Percentiles rank a stretch among this genome's conserved stretches.
These are phyloP conservation scores for Andrographis paniculata DNA, from an alignment of 305 asterid species.

Conservation along the genomic window DNA sequence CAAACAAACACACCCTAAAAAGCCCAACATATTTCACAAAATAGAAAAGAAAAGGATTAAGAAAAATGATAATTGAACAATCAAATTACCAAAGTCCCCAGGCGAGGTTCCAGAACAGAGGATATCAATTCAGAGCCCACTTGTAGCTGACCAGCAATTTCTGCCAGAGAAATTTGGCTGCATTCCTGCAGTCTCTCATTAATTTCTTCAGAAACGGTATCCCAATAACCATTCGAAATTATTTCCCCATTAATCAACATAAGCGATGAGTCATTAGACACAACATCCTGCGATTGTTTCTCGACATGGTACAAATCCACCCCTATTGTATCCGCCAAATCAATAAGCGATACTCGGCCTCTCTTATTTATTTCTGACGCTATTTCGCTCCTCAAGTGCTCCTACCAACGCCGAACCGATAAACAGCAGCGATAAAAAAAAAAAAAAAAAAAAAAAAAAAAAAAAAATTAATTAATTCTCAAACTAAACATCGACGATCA, in stretches of 20 bases:
- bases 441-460: too few relatives aligned
- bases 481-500: slow-evolving; percentile 1
- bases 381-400: slow-evolving; percentile 84
- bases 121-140: slow-evolving; percentile 76
- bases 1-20: too few relatives aligned
- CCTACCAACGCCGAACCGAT: slow-evolving; percentile 35
- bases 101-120: slow-evolving; percentile 74
- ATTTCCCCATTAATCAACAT: slow-evolving; percentile 90
- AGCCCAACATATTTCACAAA: slow-evolving; percentile 11
- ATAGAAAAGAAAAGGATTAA: neutral
- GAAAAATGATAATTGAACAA: neutral
- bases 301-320: slow-evolving; percentile 91
- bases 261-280: slow-evolving; percentile 56
- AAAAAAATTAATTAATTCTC: neutral
- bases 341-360: slow-evolving; percentile 84
- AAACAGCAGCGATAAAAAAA: slow-evolving; percentile 12
- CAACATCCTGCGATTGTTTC: slow-evolving; percentile 64
- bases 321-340: slow-evolving; percentile 66
- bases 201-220: slow-evolving; percentile 77
- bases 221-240: slow-evolving; percentile 77
- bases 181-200: slow-evolving; percentile 93
- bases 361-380: slow-evolving; percentile 46
- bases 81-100: slow-evolving; percentile 68
- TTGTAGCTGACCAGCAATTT: slow-evolving; percentile 88
- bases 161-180: slow-evolving; percentile 92